Evolutionary conservation across 768 basidiomycete genomes (phyloP).

Genomic region (Macrolepiota dolichaula): DNA sequence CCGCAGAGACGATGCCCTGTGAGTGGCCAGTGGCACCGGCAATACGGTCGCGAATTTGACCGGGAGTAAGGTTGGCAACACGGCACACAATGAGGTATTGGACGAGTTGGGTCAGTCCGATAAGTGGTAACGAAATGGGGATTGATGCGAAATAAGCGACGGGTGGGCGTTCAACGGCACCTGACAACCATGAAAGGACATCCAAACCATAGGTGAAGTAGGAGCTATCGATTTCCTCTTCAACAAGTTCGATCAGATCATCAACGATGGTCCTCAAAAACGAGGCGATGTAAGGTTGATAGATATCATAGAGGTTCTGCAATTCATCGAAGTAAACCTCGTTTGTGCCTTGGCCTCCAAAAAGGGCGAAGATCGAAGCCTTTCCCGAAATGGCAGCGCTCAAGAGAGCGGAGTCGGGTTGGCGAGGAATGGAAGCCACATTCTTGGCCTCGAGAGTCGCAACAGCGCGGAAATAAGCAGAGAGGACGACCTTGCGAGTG

Average conservation of each 20-base stretch:
- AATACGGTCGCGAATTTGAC: slow-evolving; percentile 71
- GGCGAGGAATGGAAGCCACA: slow-evolving; percentile 51
- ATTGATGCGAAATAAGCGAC: slow-evolving; percentile 87
- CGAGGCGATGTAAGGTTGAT: slow-evolving; percentile 78
- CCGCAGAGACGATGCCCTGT: slow-evolving; percentile 94
- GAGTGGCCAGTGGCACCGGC: slow-evolving; percentile 95
- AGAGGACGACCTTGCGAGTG: slow-evolving; percentile 70
- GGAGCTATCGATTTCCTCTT: slow-evolving; percentile 51
- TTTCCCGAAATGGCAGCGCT: slow-evolving; percentile 56
- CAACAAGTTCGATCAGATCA: slow-evolving; percentile 68
- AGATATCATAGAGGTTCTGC: slow-evolving; percentile 86
- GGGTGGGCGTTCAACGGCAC: slow-evolving; percentile 66
- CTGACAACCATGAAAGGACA: slow-evolving; percentile 80
- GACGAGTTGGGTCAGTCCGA: slow-evolving; percentile 92
- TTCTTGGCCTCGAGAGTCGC: slow-evolving; percentile 61
- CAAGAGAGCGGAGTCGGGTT: slow-evolving; percentile 68
- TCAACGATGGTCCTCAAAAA: slow-evolving; percentile 64
- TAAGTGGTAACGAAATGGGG: slow-evolving; percentile 92
- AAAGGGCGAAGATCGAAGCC: slow-evolving; percentile 84
- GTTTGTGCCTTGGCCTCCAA: slow-evolving; percentile 97
- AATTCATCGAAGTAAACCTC: slow-evolving; percentile 98
- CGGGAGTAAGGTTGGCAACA: slow-evolving; percentile 72
- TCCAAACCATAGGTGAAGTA: slow-evolving; percentile 83
- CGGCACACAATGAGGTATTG: slow-evolving; percentile 87
- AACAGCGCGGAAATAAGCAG: slow-evolving; percentile 77